Evolutionary conservation across 2,329 filamentous ascomycete genomes (phyloP).

Genomic region (Sporothrix euskadiensis): DNA sequence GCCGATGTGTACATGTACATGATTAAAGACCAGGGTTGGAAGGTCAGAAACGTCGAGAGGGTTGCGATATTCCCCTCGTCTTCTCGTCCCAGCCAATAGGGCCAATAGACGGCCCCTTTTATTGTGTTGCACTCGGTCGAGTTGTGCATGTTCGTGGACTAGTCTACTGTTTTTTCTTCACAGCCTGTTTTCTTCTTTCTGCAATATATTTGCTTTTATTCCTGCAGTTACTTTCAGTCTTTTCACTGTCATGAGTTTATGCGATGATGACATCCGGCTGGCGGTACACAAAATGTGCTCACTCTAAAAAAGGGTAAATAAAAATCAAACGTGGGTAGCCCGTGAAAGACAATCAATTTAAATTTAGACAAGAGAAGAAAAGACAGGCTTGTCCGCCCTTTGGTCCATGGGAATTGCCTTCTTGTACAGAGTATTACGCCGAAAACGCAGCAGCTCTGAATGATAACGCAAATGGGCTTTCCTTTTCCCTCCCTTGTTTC

Average conservation of each 20-base stretch:
- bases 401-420: neutral
- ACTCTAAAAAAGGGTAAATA: neutral
- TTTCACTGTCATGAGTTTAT: neutral
- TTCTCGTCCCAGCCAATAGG: neutral
- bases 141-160: slow-evolving; percentile 11
- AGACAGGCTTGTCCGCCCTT: neutral
- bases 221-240: neutral
- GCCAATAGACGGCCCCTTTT: neutral
- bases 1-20: neutral
- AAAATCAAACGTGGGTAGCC: neutral
- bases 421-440: slow-evolving; percentile 8
- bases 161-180: neutral
- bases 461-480: neutral
- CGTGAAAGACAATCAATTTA: neutral
- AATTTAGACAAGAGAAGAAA: neutral
- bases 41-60: neutral
- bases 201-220: neutral
- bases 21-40: neutral
- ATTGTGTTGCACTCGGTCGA: slow-evolving; percentile 6
- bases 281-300: neutral
- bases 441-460: neutral
- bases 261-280: neutral
- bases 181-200: neutral
- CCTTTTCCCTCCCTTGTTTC: slow-evolving; percentile 9
- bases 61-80: neutral